phyloP scores from a whole-genome alignment of 2,329 filamentous ascomycete genomes.

The Chrysoporthe austroafricana region DNA sequence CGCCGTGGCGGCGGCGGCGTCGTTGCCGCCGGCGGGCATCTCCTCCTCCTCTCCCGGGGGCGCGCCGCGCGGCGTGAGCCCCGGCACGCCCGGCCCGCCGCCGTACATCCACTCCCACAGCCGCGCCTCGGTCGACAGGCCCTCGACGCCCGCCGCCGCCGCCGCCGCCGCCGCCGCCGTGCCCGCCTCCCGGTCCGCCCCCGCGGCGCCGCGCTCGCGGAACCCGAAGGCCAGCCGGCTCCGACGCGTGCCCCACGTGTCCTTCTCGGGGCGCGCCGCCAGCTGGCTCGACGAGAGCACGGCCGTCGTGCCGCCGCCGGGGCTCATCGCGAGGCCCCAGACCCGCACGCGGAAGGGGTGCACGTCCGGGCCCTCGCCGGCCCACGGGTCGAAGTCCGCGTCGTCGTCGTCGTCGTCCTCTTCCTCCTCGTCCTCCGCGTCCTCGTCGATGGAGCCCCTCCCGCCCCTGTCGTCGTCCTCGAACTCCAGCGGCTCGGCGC shows the following conservation, averaged over 20 bases:
- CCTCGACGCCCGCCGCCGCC: conserved; percentile 27
- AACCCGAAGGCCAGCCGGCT: conserved; percentile 45
- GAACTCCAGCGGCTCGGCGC: conserved; percentile 30
- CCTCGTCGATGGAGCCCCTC: conserved; percentile 33
- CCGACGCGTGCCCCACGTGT: conserved; percentile 41
- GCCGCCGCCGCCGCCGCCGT: too few relatives aligned
- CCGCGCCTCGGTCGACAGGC: conserved; percentile 56
- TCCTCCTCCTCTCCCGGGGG: conserved; percentile 10
- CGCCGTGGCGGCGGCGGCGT: conserved; percentile 18
- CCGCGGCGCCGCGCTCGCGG: conserved; percentile 1
- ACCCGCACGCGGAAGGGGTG: conserved; percentile 55
- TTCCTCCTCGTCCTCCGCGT: conserved; percentile 37
- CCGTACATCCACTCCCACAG: conserved; percentile 66
- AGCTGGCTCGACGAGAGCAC: conserved; percentile 54
- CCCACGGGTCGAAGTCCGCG: conserved; percentile 36
- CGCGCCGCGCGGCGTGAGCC: conserved; percentile 36
- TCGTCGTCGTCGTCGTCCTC: conserved; percentile 39
- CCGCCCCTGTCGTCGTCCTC: conserved; percentile 30
- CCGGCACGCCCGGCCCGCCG: conserved; percentile 50
- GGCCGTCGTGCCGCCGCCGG: conserved; percentile 55
- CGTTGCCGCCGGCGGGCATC: conserved; percentile 14
- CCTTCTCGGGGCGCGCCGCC: conserved; percentile 52
- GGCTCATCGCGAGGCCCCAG: conserved; percentile 57
- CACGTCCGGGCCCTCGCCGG: conserved; percentile 43
- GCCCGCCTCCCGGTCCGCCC: conserved; percentile 13